Evolutionary conservation across 106 monocot species (phyloP), one percentile per base, ranked within the genome.

Genomic region (Iris macrosiphon): DNA sequence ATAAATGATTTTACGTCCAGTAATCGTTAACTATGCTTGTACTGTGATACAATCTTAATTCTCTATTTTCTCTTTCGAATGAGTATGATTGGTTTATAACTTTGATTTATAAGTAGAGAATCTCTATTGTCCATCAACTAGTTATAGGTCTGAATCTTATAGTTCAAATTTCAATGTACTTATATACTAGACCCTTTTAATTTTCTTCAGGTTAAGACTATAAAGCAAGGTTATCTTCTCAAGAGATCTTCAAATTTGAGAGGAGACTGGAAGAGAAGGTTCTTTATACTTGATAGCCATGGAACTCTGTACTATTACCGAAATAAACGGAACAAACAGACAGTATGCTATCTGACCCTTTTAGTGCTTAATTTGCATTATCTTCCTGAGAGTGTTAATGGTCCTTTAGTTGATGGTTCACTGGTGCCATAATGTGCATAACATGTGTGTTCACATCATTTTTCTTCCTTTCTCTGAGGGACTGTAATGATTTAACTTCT

Each of bases 181-280:
- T 50, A 12, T n/a, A 50, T 28, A 21, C 29, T 50, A n/a, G 16
- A 0, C 35, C 27, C 21, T 40, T 8, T 13, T 8, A 28, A 25
- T 51, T 13, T 32, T 51, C 16, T 31, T 32, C 61, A 98, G 96
- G 87, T 90, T 73, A 77, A 90, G 62, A 83, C 86, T 48, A 83
- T 98, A 64, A 98, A 91, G 58, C 96, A 98, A 83, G 96, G 96
- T 2, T 98, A 98, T 76, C 86, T 98, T 59, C 75, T 90, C 43
- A 98, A 98, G 59, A 79, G 70, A 4, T 83, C 96, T 59, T 75
- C 80, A 67, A 79, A 70, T 57, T 49, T 79, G 57, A 79, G 83
- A 73, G 95, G 79, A 67, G 90, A 83, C 38, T 87, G 96, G 90
- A 86, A 98, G 63, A 74, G 90, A 43, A 80, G 78, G 66, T 98